Evolutionary conservation across 1,284 basidiomycete species (phyloP), one percentile per base, ranked within the genome.

Genomic region (Gymnopus androsaceus): DNA sequence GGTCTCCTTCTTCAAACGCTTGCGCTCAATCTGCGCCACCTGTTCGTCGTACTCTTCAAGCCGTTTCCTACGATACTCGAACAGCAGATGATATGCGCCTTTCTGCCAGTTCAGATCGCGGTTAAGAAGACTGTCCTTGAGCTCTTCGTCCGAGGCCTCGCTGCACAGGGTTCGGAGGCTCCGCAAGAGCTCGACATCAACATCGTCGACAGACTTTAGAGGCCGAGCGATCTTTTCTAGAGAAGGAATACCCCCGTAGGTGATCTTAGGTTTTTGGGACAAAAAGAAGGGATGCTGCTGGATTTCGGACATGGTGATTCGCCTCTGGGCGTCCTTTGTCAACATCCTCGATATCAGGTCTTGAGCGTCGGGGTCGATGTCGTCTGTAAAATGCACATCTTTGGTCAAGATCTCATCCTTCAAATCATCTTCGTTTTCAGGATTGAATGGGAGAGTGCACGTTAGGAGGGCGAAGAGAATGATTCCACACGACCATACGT

Each of bases 401-500:
- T 93, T 95, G n/a, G 80, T 67, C 63, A 88, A 88, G 61, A 99
- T 93, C 72, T 94, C 94, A 63, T 88, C 84, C 40, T 98, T 79
- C 19, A 99, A 79, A 15, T 79, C 74, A 21, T 82, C 80, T 54
- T 94, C 84, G 68, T 90, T 84, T 57, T 90, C 86, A 66, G 96
- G 92, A 71, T 99, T 95, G 69, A 99, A 99, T 3, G 97, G 97
- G 37, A 99, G 78, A 36, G 85, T 81, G 4, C 95, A 96, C n/a
- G 88, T 89, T 25, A 99, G 80, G 14, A 99, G 79, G 12, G 94
- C 95, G 65, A 90, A 96, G 52, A 99, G 83, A 64, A 98, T 96
- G 69, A 99, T 88, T 56, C 97, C 97, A 69, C 96, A 98, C 31
- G 94, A 97, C 97, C 97, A 99, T 69, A 98, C 94, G 72, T 99